A percentile compares a stretch with the other conserved stretches of the same genome.
Conservation (phyloP, 2,329 filamentous ascomycete species). For the Neonectria hederae region DNA sequence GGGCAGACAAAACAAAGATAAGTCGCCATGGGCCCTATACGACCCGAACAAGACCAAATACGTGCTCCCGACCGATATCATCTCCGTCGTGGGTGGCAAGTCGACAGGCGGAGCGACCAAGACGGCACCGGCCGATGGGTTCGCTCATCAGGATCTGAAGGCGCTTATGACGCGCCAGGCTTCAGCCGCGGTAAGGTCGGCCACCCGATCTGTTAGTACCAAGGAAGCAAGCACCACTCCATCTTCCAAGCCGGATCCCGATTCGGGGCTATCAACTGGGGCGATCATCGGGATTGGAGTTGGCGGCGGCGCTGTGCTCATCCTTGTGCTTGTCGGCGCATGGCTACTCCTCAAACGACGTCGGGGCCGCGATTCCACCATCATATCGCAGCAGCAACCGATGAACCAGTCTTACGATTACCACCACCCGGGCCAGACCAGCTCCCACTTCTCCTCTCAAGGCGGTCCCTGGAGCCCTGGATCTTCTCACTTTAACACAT, state of each 20-base stretch:
- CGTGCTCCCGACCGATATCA: conserved; percentile 60
- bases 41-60: conserved; percentile 60
- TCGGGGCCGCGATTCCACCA: conserved; percentile 18
- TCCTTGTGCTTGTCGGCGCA: conserved; percentile 40
- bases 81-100: conserved; percentile 60
- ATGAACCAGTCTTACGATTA: conserved; percentile 40
- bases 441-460: conserved; percentile 31
- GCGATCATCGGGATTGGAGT: conserved; percentile 57
- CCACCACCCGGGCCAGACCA: conserved; percentile 35
- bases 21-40: conserved; percentile 61
- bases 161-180: conserved; percentile 64
- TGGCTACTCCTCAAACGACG: conserved; percentile 47
- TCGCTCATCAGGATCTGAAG: conserved; percentile 59
- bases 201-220: conserved; percentile 56
- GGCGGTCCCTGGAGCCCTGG: conserved; percentile 41
- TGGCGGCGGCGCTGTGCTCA: conserved; percentile 46
- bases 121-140: conserved; percentile 58
- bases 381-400: conserved; percentile 36
- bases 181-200: conserved; percentile 54
- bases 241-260: conserved; percentile 7
- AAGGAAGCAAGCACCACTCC: conserved; percentile 23
- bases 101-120: conserved; percentile 63
- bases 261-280: conserved; percentile 43
- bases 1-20: conserved; percentile 57
- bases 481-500: conserved; percentile 34